These are phyloP conservation scores for Hortiboletus campestris DNA, from an alignment of 768 basidiomycete genomes.

Conservation along the genomic window DNA sequence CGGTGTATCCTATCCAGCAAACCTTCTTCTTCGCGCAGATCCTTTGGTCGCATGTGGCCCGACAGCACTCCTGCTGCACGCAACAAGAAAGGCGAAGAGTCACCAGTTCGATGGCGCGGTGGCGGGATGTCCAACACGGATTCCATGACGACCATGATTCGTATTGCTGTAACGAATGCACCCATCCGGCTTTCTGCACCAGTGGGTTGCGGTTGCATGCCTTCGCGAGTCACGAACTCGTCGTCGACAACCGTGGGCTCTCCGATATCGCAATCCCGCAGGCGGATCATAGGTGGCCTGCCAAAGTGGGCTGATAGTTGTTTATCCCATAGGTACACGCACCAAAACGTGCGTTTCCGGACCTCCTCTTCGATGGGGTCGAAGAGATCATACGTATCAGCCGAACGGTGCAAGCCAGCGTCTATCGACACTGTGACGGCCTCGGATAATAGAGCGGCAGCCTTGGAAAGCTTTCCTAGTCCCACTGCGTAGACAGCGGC, in stretches of 20 bases:
- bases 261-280: constrained; percentile 89
- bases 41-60: constrained; percentile 57
- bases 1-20: constrained; percentile 77
- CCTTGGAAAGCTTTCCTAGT: constrained; percentile 83
- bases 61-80: constrained; percentile 69
- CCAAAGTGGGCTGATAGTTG: constrained; percentile 89
- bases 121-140: constrained; percentile 83
- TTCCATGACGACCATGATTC: constrained; percentile 87
- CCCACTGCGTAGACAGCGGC: constrained; percentile 94
- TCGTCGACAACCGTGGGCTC: constrained; percentile 87
- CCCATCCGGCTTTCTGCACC: constrained; percentile 75
- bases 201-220: constrained; percentile 59
- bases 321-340: constrained; percentile 96
- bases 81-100: constrained; percentile 73
- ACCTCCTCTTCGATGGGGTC: constrained; percentile 89
- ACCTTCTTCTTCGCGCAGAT: constrained; percentile 75
- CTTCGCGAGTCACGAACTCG: constrained; percentile 80
- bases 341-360: constrained; percentile 94
- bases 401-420: constrained; percentile 83
- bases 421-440: constrained; percentile 86
- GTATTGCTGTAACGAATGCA: constrained; percentile 74
- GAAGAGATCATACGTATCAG: constrained; percentile 83
- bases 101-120: constrained; percentile 50
- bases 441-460: constrained; percentile 82
- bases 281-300: constrained; percentile 79